These are phyloP conservation scores for Trypanosoma lewisi DNA, from an alignment of 208 protist genomes.

Conservation along the genomic window DNA sequence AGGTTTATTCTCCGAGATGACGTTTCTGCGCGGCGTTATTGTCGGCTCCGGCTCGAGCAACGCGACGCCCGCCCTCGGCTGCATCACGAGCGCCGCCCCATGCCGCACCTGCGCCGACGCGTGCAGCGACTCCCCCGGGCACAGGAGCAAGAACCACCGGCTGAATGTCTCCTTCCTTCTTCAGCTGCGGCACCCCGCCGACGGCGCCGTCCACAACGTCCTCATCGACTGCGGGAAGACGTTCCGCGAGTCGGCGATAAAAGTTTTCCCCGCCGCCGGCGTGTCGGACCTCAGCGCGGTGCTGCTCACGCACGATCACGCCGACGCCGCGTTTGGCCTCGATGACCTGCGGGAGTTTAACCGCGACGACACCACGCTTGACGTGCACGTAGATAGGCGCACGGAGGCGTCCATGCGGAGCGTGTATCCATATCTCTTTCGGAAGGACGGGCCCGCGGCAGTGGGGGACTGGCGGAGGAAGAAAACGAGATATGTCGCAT, in stretches of 20 bases:
- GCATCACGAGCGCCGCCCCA: slow-evolving; percentile 24
- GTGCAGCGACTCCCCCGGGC: slow-evolving; percentile 6
- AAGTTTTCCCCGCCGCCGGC: slow-evolving; percentile 35
- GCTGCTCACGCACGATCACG: slow-evolving; percentile 77
- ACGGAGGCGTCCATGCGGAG: slow-evolving; percentile 35
- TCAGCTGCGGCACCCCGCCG: slow-evolving; percentile 47
- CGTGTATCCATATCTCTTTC: slow-evolving; percentile 51
- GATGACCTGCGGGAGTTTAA: slow-evolving; percentile 78
- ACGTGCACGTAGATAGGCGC: slow-evolving; percentile 36
- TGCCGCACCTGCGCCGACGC: slow-evolving; percentile 49
- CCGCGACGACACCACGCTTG: slow-evolving; percentile 25
- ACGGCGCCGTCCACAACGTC: slow-evolving; percentile 44
- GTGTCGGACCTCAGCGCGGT: slow-evolving; percentile 55
- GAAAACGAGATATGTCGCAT: slow-evolving; percentile 16
- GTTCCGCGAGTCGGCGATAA: slow-evolving; percentile 59
- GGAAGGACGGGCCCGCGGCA: slow-evolving; percentile 7
- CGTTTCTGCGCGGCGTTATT: slow-evolving; percentile 48
- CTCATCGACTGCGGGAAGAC: slow-evolving; percentile 80
- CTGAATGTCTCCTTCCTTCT: slow-evolving; percentile 57
- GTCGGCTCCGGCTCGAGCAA: slow-evolving; percentile 55
- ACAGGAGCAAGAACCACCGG: slow-evolving; percentile 34
- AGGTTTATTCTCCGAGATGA: slow-evolving; percentile 22
- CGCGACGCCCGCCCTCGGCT: slow-evolving; percentile 49
- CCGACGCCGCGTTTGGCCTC: slow-evolving; percentile 65
- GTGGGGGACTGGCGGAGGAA: slow-evolving; percentile 4